phyloP scores from a whole-genome alignment of 164 flowering plant genomes.

The Berberis vulgaris region DNA sequence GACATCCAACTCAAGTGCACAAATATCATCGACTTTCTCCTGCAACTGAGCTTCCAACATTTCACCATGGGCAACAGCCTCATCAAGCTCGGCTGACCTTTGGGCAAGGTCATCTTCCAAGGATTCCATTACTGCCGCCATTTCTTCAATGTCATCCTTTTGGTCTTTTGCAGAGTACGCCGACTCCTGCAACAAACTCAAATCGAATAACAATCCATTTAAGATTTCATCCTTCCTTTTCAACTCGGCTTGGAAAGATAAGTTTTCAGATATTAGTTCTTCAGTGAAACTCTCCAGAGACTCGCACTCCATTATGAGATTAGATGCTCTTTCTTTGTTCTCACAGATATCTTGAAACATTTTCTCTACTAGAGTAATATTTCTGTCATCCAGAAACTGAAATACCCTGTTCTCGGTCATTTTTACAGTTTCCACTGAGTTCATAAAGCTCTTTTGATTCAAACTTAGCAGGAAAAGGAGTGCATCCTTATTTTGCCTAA shows the following conservation, averaged over 20 bases:
- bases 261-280: slow-evolving; percentile 42
- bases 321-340: slow-evolving; percentile 21
- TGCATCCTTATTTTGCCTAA: slow-evolving; percentile 20
- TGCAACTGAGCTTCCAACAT: slow-evolving; percentile 46
- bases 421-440: slow-evolving; percentile 21
- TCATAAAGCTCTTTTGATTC: slow-evolving; percentile 17
- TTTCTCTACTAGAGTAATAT: slow-evolving; percentile 19
- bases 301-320: slow-evolving; percentile 38
- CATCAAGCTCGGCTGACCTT: slow-evolving; percentile 46
- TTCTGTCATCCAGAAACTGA: slow-evolving; percentile 16
- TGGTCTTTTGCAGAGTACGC: slow-evolving; percentile 58
- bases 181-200: slow-evolving; percentile 80
- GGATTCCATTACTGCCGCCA: slow-evolving; percentile 38
- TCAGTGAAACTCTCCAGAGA: slow-evolving; percentile 32
- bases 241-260: slow-evolving; percentile 48
- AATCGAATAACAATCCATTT: slow-evolving; percentile 68
- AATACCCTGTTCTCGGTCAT: slow-evolving; percentile 16
- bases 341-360: slow-evolving; percentile 31
- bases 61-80: slow-evolving; percentile 29
- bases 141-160: slow-evolving; percentile 57
- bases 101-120: slow-evolving; percentile 45
- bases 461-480: slow-evolving; percentile 18
- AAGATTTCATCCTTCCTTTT: slow-evolving; percentile 65
- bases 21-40: slow-evolving; percentile 39
- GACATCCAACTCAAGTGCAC: slow-evolving; percentile 42